phyloP scores from a whole-genome alignment of 352 stramenopile species.

The Pythium periplocum region DNA sequence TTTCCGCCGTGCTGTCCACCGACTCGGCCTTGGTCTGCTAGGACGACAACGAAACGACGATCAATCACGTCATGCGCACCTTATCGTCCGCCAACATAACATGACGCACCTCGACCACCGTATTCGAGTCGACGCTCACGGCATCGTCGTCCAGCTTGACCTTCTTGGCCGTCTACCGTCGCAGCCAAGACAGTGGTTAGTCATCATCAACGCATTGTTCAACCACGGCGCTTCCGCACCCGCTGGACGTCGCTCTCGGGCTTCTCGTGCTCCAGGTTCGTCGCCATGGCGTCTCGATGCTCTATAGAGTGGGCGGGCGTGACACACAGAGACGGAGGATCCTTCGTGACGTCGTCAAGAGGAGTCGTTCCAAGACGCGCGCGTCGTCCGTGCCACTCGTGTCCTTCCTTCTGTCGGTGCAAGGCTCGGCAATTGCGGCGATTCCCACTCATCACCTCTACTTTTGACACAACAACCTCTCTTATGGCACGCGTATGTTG shows the following conservation, averaged over 20 bases:
- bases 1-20: slow-evolving; percentile 4
- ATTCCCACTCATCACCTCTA: no score
- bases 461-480: background rate
- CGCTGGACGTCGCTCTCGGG: slow-evolving; percentile 55
- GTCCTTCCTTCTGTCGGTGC: background rate
- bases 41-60: background rate
- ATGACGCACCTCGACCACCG: slow-evolving; percentile 15
- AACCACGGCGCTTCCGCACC: slow-evolving; percentile 30
- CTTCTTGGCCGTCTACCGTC: slow-evolving; percentile 23
- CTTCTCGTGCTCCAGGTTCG: slow-evolving; percentile 74
- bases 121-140: slow-evolving; percentile 18
- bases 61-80: background rate
- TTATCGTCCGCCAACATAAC: background rate
- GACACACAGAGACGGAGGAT: background rate
- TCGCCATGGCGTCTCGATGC: slow-evolving; percentile 35
- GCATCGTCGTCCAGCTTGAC: slow-evolving; percentile 21
- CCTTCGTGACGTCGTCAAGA: background rate
- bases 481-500: background rate
- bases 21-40: slow-evolving; percentile 16
- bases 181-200: background rate
- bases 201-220: background rate
- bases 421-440: background rate
- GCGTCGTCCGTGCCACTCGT: background rate
- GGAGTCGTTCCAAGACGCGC: background rate
- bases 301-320: background rate